Evolutionary conservation across 768 basidiomycete genomes (phyloP).

Genomic region (Tremella yokohamensis): DNA sequence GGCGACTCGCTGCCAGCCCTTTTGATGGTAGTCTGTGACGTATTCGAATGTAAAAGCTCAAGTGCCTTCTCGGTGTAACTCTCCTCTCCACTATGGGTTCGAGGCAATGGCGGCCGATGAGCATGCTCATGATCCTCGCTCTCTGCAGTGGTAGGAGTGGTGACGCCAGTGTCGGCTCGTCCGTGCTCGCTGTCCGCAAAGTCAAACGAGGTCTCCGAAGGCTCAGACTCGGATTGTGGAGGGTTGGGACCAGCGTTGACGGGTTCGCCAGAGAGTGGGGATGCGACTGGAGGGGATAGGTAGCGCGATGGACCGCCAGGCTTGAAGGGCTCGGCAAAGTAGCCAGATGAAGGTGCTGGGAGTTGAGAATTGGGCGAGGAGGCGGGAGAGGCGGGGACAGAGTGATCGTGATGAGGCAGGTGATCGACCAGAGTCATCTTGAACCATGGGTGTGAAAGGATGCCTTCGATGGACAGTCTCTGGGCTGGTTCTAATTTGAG

Average conservation of each 20-base stretch:
- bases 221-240: conserved; percentile 14
- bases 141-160: conserved; percentile 49
- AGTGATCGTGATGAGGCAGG: conserved; percentile 15
- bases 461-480: conserved; percentile 76
- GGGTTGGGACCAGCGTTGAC: conserved; percentile 2
- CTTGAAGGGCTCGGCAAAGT: conserved; percentile 25
- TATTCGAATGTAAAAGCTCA: conserved; percentile 44
- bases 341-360: neutral
- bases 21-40: conserved; percentile 49
- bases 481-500: conserved; percentile 71
- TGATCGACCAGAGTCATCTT: conserved; percentile 41
- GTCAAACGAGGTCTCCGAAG: conserved; percentile 9
- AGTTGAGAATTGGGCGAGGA: neutral
- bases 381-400: conserved; percentile 26
- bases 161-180: conserved; percentile 24
- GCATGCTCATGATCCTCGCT: conserved; percentile 24
- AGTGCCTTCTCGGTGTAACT: conserved; percentile 27
- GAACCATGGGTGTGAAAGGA: conserved; percentile 85
- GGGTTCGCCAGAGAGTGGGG: conserved; percentile 28
- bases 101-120: conserved; percentile 9
- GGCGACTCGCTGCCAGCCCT: conserved; percentile 25
- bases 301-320: neutral
- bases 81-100: conserved; percentile 24
- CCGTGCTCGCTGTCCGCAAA: conserved; percentile 28
- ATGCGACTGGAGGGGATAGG: conserved; percentile 7